Percentiles rank a stretch among this genome's conserved stretches.
Conservation (phyloP, 78 protist species). For the Chrysochromulina tobinii region DNA sequence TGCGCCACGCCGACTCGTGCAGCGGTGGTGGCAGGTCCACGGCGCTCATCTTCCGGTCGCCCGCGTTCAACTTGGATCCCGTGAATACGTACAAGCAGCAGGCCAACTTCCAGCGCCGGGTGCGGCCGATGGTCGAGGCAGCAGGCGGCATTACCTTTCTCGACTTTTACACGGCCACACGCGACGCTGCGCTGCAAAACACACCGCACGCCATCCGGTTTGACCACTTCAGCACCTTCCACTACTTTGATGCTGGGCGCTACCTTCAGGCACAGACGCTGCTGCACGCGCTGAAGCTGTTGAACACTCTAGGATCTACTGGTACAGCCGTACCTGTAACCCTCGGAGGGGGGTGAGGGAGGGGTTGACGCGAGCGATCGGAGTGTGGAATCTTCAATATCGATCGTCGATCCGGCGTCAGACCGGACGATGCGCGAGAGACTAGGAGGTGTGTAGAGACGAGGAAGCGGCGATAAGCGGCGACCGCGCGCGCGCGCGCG, state of each 20-base stretch:
- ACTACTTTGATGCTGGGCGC: background rate
- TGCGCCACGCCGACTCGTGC: too few relatives aligned
- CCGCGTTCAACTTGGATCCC: slow-evolving; percentile 4
- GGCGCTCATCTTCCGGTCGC: background rate
- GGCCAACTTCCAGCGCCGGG: background rate
- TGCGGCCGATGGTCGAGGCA: background rate
- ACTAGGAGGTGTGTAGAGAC: too few relatives aligned
- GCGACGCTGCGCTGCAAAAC: background rate
- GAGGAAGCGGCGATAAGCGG: too few relatives aligned
- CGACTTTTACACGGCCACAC: background rate
- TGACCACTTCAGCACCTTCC: background rate
- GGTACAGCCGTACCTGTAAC: too few relatives aligned
- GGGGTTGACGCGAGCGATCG: too few relatives aligned
- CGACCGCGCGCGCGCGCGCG: too few relatives aligned
- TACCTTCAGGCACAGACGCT: background rate
- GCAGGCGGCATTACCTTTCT: background rate
- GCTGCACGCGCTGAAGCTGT: background rate
- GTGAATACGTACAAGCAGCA: background rate
- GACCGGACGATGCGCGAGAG: too few relatives aligned
- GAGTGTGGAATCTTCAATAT: too few relatives aligned
- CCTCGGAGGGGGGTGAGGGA: too few relatives aligned
- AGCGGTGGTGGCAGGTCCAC: too few relatives aligned
- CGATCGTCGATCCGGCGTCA: too few relatives aligned
- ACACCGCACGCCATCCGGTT: background rate
- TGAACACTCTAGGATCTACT: too few relatives aligned